Evolutionary conservation across 805 yeast species (phyloP).

Genomic region (Hemisphaericaspora nanyangensis): DNA sequence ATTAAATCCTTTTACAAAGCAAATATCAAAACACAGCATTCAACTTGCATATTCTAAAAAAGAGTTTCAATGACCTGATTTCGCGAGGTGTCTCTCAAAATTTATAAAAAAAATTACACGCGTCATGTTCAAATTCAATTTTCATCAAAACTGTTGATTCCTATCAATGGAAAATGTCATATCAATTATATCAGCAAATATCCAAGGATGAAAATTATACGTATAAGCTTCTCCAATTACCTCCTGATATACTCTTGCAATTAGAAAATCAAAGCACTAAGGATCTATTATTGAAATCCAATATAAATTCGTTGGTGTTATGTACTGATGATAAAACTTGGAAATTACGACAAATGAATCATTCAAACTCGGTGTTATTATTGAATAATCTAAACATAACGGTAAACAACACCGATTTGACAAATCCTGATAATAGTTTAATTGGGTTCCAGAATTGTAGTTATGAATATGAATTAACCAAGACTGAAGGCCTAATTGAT

Average conservation of each 20-base stretch:
- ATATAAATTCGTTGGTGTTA: conserved; percentile 43
- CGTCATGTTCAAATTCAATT: too few species aligned
- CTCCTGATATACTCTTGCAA: conserved; percentile 43
- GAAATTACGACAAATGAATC: conserved; percentile 73
- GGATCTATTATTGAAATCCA: conserved; percentile 35
- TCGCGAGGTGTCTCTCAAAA: too few species aligned
- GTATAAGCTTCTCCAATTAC: conserved; percentile 50
- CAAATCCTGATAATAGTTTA: conserved; percentile 8
- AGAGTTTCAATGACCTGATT: too few species aligned
- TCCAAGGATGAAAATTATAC: conserved; percentile 14
- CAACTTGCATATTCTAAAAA: too few species aligned
- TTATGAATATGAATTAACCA: conserved; percentile 34
- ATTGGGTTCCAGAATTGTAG: conserved; percentile 26
- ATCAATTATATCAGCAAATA: conserved; percentile 13
- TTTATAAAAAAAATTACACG: too few species aligned
- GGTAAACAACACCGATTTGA: conserved; percentile 1
- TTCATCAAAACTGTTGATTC: too few species aligned
- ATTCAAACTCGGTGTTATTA: conserved; percentile 77
- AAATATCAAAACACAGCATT: too few species aligned
- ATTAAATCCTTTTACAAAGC: too few species aligned
- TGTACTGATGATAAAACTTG: conserved; percentile 60
- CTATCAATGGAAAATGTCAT: neutral
- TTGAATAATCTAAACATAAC: conserved; percentile 24
- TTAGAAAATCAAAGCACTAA: conserved; percentile 23
- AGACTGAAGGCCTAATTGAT: conserved; percentile 25